A percentile compares a stretch with the other conserved stretches of the same genome.
Conservation (phyloP, 345 rosid species). For the Hibiscus tridactylites region DNA sequence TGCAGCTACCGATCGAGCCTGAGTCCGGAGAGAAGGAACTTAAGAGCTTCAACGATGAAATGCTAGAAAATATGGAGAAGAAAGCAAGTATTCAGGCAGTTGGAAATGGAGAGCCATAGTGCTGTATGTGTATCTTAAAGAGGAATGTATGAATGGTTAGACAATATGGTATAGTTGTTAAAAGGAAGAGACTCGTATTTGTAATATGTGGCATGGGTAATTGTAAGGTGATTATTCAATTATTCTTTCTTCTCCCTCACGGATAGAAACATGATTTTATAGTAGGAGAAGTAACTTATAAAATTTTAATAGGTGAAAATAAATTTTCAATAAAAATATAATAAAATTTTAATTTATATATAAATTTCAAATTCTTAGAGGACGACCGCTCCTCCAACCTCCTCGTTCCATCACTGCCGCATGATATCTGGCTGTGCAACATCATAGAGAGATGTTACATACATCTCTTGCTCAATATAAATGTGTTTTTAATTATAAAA, state of each 20-base stretch:
- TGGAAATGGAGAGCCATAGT: conserved; percentile 14
- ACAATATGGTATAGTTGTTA: not conserved
- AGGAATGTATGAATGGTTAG: not conserved
- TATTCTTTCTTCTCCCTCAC: not conserved
- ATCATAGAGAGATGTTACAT: not conserved
- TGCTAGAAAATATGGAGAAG: conserved; percentile 15
- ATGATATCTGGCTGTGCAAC: not conserved
- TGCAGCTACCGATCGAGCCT: conserved; percentile 19
- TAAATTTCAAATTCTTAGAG: too few relatives aligned
- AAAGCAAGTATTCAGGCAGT: not conserved
- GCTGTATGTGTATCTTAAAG: not conserved
- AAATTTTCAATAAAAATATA: too few relatives aligned
- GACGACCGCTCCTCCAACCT: too few relatives aligned
- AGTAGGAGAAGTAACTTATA: too few relatives aligned
- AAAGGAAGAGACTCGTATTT: not conserved
- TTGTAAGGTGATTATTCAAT: not conserved
- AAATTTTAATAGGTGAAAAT: too few relatives aligned
- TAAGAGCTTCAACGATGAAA: conserved; percentile 13
- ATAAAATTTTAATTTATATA: too few relatives aligned
- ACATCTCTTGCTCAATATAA: not conserved
- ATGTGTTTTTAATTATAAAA: not conserved
- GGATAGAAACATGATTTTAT: too few relatives aligned
- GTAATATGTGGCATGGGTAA: not conserved
- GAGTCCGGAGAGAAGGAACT: conserved; percentile 30
- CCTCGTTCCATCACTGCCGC: too few relatives aligned